These are phyloP conservation scores for Termitomyces eurrhizus DNA, from an alignment of 768 basidiomycete genomes.

Conservation along the genomic window DNA sequence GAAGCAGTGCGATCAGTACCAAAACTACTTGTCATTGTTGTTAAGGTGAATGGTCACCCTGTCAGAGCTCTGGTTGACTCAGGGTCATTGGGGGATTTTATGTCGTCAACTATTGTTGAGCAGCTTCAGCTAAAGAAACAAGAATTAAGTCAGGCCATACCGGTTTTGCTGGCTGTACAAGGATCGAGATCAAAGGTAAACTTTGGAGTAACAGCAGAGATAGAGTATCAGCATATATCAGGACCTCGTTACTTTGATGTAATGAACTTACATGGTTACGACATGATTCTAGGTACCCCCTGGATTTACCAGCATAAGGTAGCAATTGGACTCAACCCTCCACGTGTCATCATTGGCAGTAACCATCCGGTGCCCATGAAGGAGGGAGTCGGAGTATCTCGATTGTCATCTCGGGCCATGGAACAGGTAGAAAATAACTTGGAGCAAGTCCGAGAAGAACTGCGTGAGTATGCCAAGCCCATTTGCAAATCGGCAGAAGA, in stretches of 20 bases:
- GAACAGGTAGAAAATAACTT: conserved; percentile 9
- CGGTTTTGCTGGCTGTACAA: background rate
- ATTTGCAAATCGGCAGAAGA: background rate
- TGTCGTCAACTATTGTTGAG: background rate
- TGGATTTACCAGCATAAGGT: background rate
- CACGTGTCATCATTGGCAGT: too few species aligned
- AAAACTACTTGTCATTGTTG: background rate
- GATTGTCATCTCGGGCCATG: conserved; percentile 9
- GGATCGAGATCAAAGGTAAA: background rate
- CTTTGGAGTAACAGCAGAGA: background rate
- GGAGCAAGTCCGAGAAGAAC: conserved; percentile 3
- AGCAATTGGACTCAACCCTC: background rate
- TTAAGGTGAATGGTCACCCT: background rate
- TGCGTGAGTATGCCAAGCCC: background rate
- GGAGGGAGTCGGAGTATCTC: conserved; percentile 7
- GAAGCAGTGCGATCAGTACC: background rate
- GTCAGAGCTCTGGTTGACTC: background rate
- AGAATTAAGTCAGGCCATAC: background rate
- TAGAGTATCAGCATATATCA: background rate
- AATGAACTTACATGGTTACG: too few species aligned
- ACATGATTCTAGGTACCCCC: background rate
- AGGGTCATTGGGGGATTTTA: background rate
- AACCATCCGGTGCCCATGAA: background rate
- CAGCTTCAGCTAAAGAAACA: background rate
- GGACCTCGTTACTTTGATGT: background rate